phyloP scores from a whole-genome alignment of 23 red algal genomes.

The Gracilariopsis chorda region DNA sequence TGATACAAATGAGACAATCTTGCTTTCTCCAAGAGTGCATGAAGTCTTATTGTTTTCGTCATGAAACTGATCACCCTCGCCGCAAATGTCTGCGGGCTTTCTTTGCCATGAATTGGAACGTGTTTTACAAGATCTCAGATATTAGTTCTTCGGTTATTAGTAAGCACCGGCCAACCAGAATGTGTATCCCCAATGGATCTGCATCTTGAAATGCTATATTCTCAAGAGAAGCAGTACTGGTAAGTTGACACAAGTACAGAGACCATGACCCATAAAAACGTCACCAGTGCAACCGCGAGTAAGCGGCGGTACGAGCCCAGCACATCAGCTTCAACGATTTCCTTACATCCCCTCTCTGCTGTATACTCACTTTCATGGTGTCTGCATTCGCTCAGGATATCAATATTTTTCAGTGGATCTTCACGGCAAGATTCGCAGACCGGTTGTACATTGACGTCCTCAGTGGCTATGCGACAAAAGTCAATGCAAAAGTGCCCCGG shows the following conservation, averaged over 20 bases:
- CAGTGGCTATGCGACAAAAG: conserved; percentile 38
- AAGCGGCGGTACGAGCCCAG: neutral
- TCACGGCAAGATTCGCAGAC: conserved; percentile 12
- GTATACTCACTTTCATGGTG: neutral
- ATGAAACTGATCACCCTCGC: too few relatives aligned
- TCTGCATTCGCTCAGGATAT: neutral
- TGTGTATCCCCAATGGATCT: too few relatives aligned
- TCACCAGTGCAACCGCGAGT: neutral
- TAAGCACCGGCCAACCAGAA: too few relatives aligned
- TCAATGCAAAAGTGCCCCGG: conserved; percentile 52
- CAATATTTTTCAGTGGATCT: neutral
- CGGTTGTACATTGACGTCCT: conserved; percentile 14
- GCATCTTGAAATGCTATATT: too few relatives aligned
- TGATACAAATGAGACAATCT: too few relatives aligned
- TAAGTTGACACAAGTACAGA: neutral
- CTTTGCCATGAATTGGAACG: too few relatives aligned
- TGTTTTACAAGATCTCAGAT: too few relatives aligned
- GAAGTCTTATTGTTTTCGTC: too few relatives aligned
- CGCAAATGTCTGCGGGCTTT: too few relatives aligned
- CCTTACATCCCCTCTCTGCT: neutral
- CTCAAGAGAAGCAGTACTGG: neutral
- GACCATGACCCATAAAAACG: neutral
- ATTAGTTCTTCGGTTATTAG: too few relatives aligned
- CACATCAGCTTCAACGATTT: neutral
- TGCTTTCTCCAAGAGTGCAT: too few relatives aligned